A percentile compares a stretch with the other conserved stretches of the same genome.
Conservation (phyloP, 2,329 filamentous ascomycete genomes). For the Ramularia collo-cygni region DNA sequence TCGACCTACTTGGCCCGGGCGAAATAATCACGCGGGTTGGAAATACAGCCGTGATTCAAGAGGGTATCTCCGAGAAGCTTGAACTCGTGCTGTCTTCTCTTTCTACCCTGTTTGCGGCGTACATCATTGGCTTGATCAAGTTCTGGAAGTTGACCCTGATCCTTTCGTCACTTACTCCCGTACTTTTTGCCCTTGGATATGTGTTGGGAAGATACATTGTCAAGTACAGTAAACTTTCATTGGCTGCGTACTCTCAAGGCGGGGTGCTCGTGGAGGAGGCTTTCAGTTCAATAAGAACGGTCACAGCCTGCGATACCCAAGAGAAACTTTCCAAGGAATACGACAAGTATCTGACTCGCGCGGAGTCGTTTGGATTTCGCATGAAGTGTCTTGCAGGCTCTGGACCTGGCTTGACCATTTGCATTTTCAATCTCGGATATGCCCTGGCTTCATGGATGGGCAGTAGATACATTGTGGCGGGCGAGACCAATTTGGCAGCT, state of each 20-base stretch:
- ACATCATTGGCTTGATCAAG: slow-evolving; percentile 77
- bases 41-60: slow-evolving; percentile 83
- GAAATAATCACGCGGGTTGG: slow-evolving; percentile 87
- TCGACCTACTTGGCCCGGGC: slow-evolving; percentile 81
- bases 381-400: too few species aligned
- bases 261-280: slow-evolving; percentile 21
- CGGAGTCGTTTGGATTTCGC: too few species aligned
- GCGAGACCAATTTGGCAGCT: too few species aligned
- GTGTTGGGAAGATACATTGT: slow-evolving; percentile 63
- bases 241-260: too few species aligned
- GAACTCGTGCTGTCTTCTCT: slow-evolving; percentile 64
- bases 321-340: too few species aligned
- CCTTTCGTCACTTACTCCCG: slow-evolving; percentile 48
- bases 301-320: not conserved
- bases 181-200: too few species aligned
- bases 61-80: slow-evolving; percentile 83
- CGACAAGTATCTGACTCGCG: too few species aligned
- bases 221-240: slow-evolving; percentile 36
- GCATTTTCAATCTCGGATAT: too few species aligned
- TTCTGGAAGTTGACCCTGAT: slow-evolving; percentile 90
- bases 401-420: too few species aligned
- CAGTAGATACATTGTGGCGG: too few species aligned
- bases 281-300: slow-evolving; percentile 10
- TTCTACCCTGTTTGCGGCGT: slow-evolving; percentile 75
- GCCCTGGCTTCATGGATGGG: too few species aligned